Evolutionary conservation across 352 stramenopile species (phyloP), one percentile per base, ranked within the genome.

Genomic region (Globisporangium spiculum): DNA sequence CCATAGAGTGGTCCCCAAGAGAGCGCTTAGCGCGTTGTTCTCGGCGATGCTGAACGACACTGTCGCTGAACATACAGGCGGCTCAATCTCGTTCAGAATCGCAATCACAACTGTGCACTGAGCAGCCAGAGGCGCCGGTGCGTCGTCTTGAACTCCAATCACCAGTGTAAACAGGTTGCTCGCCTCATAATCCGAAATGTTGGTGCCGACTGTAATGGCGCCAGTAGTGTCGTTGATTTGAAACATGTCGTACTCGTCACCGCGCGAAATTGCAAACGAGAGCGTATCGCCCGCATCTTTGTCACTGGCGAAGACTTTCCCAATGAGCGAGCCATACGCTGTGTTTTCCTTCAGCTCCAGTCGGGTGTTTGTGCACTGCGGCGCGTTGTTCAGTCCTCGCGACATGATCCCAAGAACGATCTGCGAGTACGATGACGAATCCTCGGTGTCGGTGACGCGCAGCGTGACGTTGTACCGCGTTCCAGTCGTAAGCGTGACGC

Each of bases 321-420:
- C 78, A 57, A 78, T 64, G 27, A 75, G 24, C 53, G 54, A 54
- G 20, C 69, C 69, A 18, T 69, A 68, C 2, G 67, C 61, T 7
- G 76, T 73, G 61, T 90, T 90, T 46, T 89, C 81, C 27, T 74
- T 72, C n/a, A 88, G 18, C 65, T 83, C 68, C 3, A 79, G 60
- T 8, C 65, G 57, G 4, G 66, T 57, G 14, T 50, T 63, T 1
- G 46, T 67, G 38, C 81, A 88, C 44, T 73, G 66, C 0, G 81
- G 81, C 9, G 81, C 77, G 63, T 83, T 77, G 53, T 89, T 89
- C 34, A 80, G 52, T 7, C 82, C 75, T 50, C 76, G 76, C 14
- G 81, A 83, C n/a, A 79, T 32, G 27, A 89, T 71, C 7, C 66
- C 60, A 18, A 90, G 32, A 1, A 69, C 80, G 34, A 88, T 62